These are phyloP conservation scores for Yarrowia porcina DNA, from an alignment of 805 yeast species.

Conservation along the genomic window DNA sequence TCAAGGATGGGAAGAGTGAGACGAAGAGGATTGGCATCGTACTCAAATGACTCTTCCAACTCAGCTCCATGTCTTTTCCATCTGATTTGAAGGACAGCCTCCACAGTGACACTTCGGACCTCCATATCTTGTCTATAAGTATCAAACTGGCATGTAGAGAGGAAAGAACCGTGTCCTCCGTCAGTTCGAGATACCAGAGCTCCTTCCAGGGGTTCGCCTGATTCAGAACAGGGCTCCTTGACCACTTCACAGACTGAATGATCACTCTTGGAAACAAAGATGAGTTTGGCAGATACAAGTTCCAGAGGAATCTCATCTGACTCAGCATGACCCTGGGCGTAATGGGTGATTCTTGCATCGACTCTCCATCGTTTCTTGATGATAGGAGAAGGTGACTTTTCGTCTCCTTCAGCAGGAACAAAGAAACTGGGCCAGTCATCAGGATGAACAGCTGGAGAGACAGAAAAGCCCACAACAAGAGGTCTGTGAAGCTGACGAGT, in stretches of 20 bases:
- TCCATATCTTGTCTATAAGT: conserved; percentile 28
- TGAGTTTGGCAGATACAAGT: background rate
- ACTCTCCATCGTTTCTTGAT: conserved; percentile 29
- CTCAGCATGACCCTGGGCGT: conserved; percentile 11
- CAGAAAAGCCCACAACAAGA: conserved; percentile 40
- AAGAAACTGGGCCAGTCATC: conserved; percentile 42
- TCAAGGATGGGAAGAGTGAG: conserved; percentile 61
- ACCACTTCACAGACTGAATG: background rate
- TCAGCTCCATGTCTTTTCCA: background rate
- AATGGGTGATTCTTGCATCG: conserved; percentile 11
- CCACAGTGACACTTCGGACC: conserved; percentile 31
- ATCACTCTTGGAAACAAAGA: background rate
- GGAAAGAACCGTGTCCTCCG: conserved; percentile 10
- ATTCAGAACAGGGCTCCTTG: background rate
- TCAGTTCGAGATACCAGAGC: background rate
- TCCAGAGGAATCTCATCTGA: background rate
- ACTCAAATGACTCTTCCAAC: background rate
- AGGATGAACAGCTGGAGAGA: conserved; percentile 37
- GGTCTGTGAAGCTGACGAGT: conserved; percentile 39
- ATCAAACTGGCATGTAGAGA: conserved; percentile 27
- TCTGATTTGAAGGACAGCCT: conserved; percentile 10
- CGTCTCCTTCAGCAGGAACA: conserved; percentile 31
- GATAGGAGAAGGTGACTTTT: conserved; percentile 32
- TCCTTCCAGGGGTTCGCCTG: background rate
- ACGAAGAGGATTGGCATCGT: conserved; percentile 30